Evolutionary conservation across 768 basidiomycete species (phyloP).

Genomic region (Lyophyllum decastes): DNA sequence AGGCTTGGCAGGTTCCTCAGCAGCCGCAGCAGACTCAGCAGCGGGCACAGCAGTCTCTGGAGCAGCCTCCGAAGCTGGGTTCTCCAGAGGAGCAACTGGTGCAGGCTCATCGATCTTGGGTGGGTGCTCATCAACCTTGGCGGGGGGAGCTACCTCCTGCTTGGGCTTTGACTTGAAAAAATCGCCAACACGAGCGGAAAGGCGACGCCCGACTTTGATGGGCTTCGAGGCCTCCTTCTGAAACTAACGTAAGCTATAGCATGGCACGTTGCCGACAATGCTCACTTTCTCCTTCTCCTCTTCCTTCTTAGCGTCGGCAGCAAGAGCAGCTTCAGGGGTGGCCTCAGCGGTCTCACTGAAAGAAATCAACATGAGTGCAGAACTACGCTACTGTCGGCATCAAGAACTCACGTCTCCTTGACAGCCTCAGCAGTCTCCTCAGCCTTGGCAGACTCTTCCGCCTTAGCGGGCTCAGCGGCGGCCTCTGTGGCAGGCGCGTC

Average conservation of each 20-base stretch:
- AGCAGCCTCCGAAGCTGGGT: constrained; percentile 59
- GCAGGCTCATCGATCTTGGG: constrained; percentile 85
- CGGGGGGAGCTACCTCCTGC: constrained; percentile 60
- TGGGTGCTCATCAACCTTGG: constrained; percentile 88
- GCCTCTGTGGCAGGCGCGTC: constrained; percentile 35
- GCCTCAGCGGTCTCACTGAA: constrained; percentile 46
- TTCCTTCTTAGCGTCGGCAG: constrained; percentile 38
- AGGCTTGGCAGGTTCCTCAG: constrained; percentile 33
- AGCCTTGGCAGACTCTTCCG: constrained; percentile 35
- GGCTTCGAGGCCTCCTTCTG: constrained; percentile 46
- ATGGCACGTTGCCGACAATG: neutral
- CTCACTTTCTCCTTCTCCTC: constrained; percentile 46
- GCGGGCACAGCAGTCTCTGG: constrained; percentile 29
- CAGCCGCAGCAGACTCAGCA: constrained; percentile 31
- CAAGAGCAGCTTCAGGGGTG: constrained; percentile 32
- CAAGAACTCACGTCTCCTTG: constrained; percentile 65
- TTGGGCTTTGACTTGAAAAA: constrained; percentile 81
- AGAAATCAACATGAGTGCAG: neutral
- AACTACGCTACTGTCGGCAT: neutral
- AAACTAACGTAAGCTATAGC: neutral
- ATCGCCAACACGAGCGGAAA: constrained; percentile 81
- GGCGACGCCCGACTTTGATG: constrained; percentile 74
- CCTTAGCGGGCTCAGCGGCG: constrained; percentile 31
- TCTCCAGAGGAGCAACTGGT: constrained; percentile 83
- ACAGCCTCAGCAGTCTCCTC: constrained; percentile 62